Evolutionary conservation across 2,329 filamentous ascomycete species (phyloP).

Genomic region (Alternaria postmessia): DNA sequence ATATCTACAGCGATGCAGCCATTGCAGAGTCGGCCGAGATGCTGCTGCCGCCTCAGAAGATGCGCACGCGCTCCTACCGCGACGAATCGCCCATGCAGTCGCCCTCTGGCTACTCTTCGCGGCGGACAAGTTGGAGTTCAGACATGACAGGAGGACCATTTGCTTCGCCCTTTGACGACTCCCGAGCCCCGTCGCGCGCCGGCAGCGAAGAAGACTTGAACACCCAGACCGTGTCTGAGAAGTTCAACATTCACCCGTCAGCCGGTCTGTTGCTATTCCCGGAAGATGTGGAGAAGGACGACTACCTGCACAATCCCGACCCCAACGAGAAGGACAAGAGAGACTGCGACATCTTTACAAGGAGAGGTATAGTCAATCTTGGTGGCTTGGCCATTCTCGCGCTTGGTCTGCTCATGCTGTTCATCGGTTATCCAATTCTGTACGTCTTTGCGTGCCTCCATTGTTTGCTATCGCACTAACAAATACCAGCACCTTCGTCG

Average conservation of each 20-base stretch:
- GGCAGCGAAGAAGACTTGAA: conserved; percentile 73
- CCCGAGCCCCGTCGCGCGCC: conserved; percentile 64
- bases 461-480: conserved; percentile 21
- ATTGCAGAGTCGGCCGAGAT: conserved; percentile 59
- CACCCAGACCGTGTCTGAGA: conserved; percentile 76
- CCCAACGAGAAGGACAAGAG: conserved; percentile 68
- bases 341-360: conserved; percentile 71
- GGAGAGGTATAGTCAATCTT: conserved; percentile 69
- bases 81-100: conserved; percentile 62
- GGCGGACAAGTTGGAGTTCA: conserved; percentile 72
- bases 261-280: conserved; percentile 72
- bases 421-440: conserved; percentile 75
- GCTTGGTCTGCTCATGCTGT: conserved; percentile 68
- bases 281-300: conserved; percentile 77
- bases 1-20: conserved; percentile 48
- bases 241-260: conserved; percentile 75
- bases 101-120: conserved; percentile 64
- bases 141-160: conserved; percentile 63
- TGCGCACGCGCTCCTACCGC: conserved; percentile 59
- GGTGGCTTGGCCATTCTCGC: conserved; percentile 68
- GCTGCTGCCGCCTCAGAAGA: conserved; percentile 59
- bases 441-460: conserved; percentile 56
- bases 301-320: conserved; percentile 75
- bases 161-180: conserved; percentile 67
- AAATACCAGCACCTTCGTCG: conserved; percentile 63